Conservation (phyloP, 371 early-diverging fungal genomes). For the Lichtheimia hyalospora region DNA sequence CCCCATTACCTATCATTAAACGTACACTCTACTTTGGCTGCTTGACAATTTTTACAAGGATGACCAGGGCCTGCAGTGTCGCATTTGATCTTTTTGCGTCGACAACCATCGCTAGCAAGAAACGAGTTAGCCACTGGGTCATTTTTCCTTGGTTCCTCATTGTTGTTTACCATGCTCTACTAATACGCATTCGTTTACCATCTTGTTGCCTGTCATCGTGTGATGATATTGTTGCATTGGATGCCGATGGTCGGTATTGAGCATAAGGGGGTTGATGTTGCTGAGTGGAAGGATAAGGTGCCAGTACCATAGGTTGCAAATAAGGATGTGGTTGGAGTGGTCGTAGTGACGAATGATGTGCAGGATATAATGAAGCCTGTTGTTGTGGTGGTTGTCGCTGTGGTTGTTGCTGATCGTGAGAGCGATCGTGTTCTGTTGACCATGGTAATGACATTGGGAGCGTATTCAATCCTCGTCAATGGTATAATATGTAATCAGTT, state of each 20-base stretch:
- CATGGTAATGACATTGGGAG: too few species aligned
- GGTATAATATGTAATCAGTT: too few species aligned
- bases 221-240: not conserved
- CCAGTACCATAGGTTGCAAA: slow-evolving; percentile 1
- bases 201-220: slow-evolving; percentile 14
- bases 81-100: slow-evolving; percentile 32
- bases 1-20: slow-evolving; percentile 27
- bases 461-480: too few species aligned
- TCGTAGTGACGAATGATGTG: slow-evolving; percentile 3
- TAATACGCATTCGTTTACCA: slow-evolving; percentile 36
- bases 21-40: slow-evolving; percentile 22
- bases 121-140: not conserved
- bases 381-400: not conserved
- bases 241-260: slow-evolving; percentile 1
- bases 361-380: not conserved
- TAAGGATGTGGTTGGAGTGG: slow-evolving; percentile 25
- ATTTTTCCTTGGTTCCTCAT: too few species aligned
- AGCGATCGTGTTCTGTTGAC: too few species aligned
- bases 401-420: slow-evolving; percentile 1
- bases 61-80: slow-evolving; percentile 15
- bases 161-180: slow-evolving; percentile 51
- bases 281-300: not conserved
- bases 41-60: slow-evolving; percentile 19
- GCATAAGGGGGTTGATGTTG: not conserved
- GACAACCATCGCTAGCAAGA: slow-evolving; percentile 24